Evolutionary conservation across 257 asterid genomes (phyloP).

Genomic region (Jasminum sambac): DNA sequence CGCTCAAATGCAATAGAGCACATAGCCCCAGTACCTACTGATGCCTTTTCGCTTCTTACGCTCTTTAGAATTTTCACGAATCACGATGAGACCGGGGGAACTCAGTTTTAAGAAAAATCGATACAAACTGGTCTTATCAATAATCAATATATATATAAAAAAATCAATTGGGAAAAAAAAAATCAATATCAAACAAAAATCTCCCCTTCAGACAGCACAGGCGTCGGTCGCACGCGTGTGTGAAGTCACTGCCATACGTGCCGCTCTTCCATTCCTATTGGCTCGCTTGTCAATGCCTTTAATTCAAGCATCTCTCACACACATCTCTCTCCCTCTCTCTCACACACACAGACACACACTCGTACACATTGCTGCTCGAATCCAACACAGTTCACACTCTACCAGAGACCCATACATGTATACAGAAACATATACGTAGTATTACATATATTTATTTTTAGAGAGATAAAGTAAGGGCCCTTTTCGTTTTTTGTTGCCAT

Average conservation of each 20-base stretch:
- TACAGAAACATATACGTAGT: conserved; percentile 18
- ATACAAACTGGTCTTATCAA: too few species aligned
- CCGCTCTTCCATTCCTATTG: conserved; percentile 30
- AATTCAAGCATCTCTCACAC: conserved; percentile 29
- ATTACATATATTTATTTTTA: conserved; percentile 32
- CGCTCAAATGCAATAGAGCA: too few species aligned
- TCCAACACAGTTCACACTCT: conserved; percentile 27
- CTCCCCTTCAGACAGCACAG: neutral
- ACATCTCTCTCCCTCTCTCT: conserved; percentile 17
- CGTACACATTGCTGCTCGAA: conserved; percentile 23
- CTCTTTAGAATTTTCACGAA: too few species aligned
- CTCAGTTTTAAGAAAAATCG: too few species aligned
- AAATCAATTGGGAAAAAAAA: too few species aligned
- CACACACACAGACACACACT: conserved; percentile 8
- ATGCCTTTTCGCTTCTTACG: too few species aligned
- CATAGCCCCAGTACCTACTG: too few species aligned
- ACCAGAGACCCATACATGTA: conserved; percentile 23
- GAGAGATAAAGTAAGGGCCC: conserved; percentile 40
- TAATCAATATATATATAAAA: too few species aligned
- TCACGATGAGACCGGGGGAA: too few species aligned
- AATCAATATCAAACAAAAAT: neutral
- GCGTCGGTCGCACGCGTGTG: conserved; percentile 59
- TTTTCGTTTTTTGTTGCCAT: conserved; percentile 44
- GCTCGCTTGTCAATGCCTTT: conserved; percentile 23
- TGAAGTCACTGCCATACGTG: conserved; percentile 43